Evolutionary conservation across 2,329 filamentous ascomycete genomes (phyloP).

Genomic region (Keithomyces neogunnii): DNA sequence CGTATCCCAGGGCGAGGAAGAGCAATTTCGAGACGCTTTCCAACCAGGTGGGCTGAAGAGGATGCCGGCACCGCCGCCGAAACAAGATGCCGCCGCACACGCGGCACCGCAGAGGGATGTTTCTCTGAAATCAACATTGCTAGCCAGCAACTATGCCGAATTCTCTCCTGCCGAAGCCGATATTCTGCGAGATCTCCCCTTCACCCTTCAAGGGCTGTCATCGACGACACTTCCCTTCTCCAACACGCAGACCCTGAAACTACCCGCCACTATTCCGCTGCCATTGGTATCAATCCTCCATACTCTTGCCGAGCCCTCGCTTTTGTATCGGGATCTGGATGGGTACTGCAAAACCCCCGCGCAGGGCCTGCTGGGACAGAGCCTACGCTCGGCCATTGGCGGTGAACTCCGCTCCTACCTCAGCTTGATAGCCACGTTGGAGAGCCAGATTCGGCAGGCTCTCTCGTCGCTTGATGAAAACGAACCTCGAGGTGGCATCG

Average conservation of each 20-base stretch:
- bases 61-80: conserved; percentile 27
- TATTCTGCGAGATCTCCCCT: conserved; percentile 74
- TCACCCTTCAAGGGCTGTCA: conserved; percentile 85
- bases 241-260: conserved; percentile 57
- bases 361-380: conserved; percentile 83
- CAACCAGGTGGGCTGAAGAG: conserved; percentile 42
- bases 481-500: conserved; percentile 60
- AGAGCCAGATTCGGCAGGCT: conserved; percentile 82
- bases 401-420: conserved; percentile 84
- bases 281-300: conserved; percentile 83
- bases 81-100: conserved; percentile 26
- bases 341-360: conserved; percentile 75
- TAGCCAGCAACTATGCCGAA: conserved; percentile 48
- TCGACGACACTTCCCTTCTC: conserved; percentile 76
- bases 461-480: conserved; percentile 64
- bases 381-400: conserved; percentile 77
- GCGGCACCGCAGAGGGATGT: conserved; percentile 37
- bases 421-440: conserved; percentile 80
- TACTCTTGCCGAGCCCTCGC: conserved; percentile 81
- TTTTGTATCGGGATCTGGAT: conserved; percentile 78
- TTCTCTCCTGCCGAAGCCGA: conserved; percentile 56
- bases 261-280: conserved; percentile 72
- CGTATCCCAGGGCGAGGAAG: conserved; percentile 34
- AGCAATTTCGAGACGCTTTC: conserved; percentile 44
- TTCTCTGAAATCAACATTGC: conserved; percentile 47